These are phyloP conservation scores for Ophiostoma sp. DNA, from an alignment of 2,329 filamentous ascomycete species.

Conservation along the genomic window DNA sequence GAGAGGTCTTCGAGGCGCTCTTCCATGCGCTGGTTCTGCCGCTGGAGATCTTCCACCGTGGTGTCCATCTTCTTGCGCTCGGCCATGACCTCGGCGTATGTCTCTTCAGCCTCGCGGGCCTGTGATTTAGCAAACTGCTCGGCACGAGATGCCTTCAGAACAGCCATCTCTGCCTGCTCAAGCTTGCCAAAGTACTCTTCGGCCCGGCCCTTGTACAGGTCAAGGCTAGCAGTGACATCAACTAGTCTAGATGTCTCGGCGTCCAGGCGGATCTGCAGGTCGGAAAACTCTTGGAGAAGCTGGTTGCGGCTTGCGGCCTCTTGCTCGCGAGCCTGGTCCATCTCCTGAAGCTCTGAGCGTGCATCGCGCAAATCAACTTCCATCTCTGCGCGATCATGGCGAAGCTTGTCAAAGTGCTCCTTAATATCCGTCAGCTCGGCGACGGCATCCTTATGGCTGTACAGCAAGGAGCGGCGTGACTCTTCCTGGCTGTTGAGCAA, in stretches of 20 bases:
- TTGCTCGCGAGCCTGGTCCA: constrained; percentile 72
- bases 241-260: constrained; percentile 78
- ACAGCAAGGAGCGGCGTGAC: constrained; percentile 71
- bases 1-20: constrained; percentile 87
- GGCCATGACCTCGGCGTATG: constrained; percentile 81
- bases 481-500: constrained; percentile 90
- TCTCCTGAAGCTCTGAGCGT: constrained; percentile 75
- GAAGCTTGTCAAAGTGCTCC: constrained; percentile 77
- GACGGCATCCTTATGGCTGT: constrained; percentile 79
- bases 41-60: constrained; percentile 81
- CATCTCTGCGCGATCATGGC: constrained; percentile 69
- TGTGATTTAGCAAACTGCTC: constrained; percentile 93
- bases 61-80: constrained; percentile 87
- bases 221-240: constrained; percentile 77
- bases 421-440: constrained; percentile 83
- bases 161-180: constrained; percentile 92
- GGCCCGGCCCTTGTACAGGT: constrained; percentile 82
- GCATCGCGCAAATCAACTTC: constrained; percentile 85
- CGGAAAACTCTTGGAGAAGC: constrained; percentile 84
- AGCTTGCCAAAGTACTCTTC: constrained; percentile 97
- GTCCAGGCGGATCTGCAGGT: constrained; percentile 88
- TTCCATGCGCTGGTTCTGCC: constrained; percentile 82
- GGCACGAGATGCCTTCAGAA: constrained; percentile 83
- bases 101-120: constrained; percentile 84
- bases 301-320: constrained; percentile 83